phyloP scores from a whole-genome alignment of 2,329 filamentous ascomycete genomes.

The Pseudogymnoascus destructans region DNA sequence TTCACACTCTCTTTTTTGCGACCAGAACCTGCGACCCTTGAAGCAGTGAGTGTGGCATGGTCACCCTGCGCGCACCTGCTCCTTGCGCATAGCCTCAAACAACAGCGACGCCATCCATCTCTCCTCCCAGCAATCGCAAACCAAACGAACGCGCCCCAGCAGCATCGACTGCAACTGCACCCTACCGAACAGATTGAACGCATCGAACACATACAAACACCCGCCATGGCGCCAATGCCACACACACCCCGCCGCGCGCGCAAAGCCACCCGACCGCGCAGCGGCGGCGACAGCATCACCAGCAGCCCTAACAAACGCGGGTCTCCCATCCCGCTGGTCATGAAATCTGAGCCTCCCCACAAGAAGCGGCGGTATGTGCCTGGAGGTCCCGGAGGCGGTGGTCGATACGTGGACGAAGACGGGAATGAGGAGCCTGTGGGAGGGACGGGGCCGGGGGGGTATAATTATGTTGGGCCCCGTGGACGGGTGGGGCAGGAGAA shows the following conservation, averaged over 20 bases:
- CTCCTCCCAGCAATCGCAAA: not conserved
- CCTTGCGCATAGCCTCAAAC: not conserved
- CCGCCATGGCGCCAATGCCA: not conserved
- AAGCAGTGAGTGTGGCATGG: not conserved
- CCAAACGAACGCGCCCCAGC: not conserved
- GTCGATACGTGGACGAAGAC: slow-evolving; percentile 67
- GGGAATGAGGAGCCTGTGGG: slow-evolving; percentile 45
- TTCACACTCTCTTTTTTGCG: not conserved
- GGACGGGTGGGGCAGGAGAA: slow-evolving; percentile 40
- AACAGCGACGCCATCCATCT: not conserved
- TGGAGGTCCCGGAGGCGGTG: slow-evolving; percentile 74
- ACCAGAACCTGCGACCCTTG: not conserved
- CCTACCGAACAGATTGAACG: not conserved
- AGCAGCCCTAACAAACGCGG: not conserved
- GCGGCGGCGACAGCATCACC: not conserved
- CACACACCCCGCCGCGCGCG: not conserved
- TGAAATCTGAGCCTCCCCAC: not conserved
- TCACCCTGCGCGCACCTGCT: not conserved
- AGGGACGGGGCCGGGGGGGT: slow-evolving; percentile 34
- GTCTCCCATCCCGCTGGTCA: not conserved
- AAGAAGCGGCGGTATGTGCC: slow-evolving; percentile 72
- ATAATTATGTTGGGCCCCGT: slow-evolving; percentile 38
- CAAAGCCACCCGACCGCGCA: not conserved
- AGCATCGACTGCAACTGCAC: not conserved
- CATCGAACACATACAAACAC: not conserved